phyloP scores from a whole-genome alignment of 192 early-diverging fungal genomes.

The Coemansia sp. region DNA sequence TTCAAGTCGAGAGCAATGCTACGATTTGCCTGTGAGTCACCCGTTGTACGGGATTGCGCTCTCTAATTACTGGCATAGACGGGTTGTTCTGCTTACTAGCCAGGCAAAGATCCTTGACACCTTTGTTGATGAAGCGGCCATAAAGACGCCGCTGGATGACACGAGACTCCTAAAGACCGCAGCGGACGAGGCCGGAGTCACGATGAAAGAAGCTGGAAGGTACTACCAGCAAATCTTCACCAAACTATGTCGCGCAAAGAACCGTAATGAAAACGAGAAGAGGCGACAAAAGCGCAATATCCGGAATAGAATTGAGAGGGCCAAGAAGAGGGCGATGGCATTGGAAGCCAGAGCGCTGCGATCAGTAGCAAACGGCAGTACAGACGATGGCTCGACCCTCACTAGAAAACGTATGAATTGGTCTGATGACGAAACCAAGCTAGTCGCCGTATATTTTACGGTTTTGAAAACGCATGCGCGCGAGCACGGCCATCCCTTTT shows the following conservation, averaged over 20 bases:
- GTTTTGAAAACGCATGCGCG: conserved; percentile 28
- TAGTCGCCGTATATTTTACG: conserved; percentile 18
- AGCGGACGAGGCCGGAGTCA: conserved; percentile 20
- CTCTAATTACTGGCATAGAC: conserved; percentile 18
- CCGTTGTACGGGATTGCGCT: conserved; percentile 27
- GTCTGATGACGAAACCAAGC: conserved; percentile 11
- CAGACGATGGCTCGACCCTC: neutral
- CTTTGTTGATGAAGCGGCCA: conserved; percentile 6
- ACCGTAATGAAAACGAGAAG: neutral
- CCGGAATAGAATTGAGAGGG: conserved; percentile 6
- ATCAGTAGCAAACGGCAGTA: neutral
- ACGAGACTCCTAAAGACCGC: conserved; percentile 12
- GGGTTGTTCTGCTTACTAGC: neutral
- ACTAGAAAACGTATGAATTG: conserved; percentile 14
- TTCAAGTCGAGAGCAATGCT: conserved; percentile 5
- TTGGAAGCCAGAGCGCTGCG: neutral
- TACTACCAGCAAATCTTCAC: conserved; percentile 27
- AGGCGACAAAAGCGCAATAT: neutral
- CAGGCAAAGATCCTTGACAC: conserved; percentile 15
- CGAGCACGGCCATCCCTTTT: conserved; percentile 23
- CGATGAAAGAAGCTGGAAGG: conserved; percentile 23
- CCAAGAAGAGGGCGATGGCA: neutral
- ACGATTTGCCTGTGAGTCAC: conserved; percentile 7
- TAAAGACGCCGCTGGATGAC: conserved; percentile 23
- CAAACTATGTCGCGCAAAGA: neutral